Percentiles rank a stretch among this genome's conserved stretches.
phyloP scores from a whole-genome alignment of 2,329 filamentous ascomycete species.

The Pseudogymnoascus pannorum region DNA sequence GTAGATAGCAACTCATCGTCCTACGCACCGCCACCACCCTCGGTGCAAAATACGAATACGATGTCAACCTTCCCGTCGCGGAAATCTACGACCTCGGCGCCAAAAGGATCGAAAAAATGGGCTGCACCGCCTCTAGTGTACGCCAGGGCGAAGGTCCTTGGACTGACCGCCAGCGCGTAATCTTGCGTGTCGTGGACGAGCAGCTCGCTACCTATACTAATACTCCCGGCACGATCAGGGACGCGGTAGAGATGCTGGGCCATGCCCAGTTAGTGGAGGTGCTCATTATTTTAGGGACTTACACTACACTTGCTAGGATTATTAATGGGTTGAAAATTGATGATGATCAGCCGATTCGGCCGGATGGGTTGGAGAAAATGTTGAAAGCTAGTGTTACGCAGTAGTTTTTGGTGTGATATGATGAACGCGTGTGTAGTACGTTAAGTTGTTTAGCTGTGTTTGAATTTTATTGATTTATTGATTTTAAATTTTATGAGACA shows the following conservation, averaged over 20 bases:
- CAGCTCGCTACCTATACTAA: conserved; percentile 15
- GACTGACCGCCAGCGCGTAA: conserved; percentile 16
- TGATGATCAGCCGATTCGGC: conserved; percentile 13
- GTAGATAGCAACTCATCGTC: conserved; percentile 21
- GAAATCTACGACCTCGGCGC: conserved; percentile 16
- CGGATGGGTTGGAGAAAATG: conserved; percentile 12
- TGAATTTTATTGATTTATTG: background rate
- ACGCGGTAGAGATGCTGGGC: conserved; percentile 15
- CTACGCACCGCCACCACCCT: conserved; percentile 21
- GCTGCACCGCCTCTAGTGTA: background rate
- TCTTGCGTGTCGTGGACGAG: conserved; percentile 15
- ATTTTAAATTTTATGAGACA: background rate
- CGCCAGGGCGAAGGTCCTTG: conserved; percentile 3
- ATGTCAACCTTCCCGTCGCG: conserved; percentile 23
- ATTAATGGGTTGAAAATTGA: conserved; percentile 18
- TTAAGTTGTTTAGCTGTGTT: background rate
- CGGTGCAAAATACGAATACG: conserved; percentile 22
- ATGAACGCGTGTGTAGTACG: background rate
- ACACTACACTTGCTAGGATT: conserved; percentile 17
- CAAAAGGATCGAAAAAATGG: conserved; percentile 14
- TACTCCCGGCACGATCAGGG: conserved; percentile 12
- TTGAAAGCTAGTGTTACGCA: conserved; percentile 6
- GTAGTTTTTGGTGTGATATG: background rate
- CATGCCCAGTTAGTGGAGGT: conserved; percentile 20
- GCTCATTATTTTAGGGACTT: conserved; percentile 18